phyloP scores from a whole-genome alignment of 257 asterid species.

The Lycium barbarum region DNA sequence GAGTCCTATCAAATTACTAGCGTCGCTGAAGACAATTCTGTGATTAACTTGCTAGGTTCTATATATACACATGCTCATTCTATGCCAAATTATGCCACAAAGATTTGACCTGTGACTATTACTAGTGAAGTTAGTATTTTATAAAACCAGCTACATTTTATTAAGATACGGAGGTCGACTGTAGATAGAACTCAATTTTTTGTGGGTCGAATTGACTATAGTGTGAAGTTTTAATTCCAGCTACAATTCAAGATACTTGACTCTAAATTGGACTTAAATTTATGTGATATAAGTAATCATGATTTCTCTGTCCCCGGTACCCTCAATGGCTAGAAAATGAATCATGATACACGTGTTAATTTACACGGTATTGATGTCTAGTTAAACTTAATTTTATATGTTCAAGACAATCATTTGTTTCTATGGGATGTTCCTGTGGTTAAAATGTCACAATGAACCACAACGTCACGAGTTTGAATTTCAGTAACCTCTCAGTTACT shows the following conservation, averaged over 20 bases:
- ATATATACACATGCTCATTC: background rate
- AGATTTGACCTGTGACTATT: background rate
- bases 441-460: background rate
- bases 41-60: background rate
- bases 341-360: too few relatives aligned
- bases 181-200: background rate
- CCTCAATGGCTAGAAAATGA: too few relatives aligned
- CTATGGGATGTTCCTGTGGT: background rate
- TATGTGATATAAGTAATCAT: background rate
- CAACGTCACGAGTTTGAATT: background rate
- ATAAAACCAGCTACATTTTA: background rate
- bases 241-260: background rate
- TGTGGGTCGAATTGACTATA: background rate
- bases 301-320: too few relatives aligned
- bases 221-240: background rate
- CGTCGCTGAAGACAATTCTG: too few relatives aligned
- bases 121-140: background rate
- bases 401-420: background rate
- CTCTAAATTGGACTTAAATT: background rate
- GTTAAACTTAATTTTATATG: background rate
- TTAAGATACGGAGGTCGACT: background rate
- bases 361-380: background rate
- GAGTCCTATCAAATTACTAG: too few relatives aligned
- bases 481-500: background rate
- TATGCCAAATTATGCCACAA: background rate